Percentiles rank a stretch among this genome's conserved stretches.
These are phyloP conservation scores for Syncephalastrum monosporum DNA, from an alignment of 371 early-diverging fungal genomes.

Conservation along the genomic window DNA sequence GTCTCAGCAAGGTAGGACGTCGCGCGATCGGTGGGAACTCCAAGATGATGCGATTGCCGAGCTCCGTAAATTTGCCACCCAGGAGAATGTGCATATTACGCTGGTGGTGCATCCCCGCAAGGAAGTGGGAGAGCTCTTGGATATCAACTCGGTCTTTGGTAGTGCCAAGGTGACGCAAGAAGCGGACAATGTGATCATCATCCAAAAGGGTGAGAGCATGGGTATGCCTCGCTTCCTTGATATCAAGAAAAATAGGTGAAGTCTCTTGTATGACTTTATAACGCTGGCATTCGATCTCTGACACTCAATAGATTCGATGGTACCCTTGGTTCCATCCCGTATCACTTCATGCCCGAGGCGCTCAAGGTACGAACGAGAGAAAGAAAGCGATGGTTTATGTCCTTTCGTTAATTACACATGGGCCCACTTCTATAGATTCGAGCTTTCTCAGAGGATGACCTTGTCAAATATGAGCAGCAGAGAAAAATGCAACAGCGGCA, in stretches of 20 bases:
- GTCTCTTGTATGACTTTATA: background rate
- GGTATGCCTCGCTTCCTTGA: slow-evolving; percentile 50
- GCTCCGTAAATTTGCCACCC: slow-evolving; percentile 70
- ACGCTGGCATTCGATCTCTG: background rate
- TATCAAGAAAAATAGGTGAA: slow-evolving; percentile 65
- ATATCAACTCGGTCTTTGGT: slow-evolving; percentile 75
- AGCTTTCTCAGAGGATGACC: slow-evolving; percentile 8
- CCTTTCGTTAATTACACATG: background rate
- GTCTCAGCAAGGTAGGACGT: slow-evolving; percentile 61
- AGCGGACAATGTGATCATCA: slow-evolving; percentile 78
- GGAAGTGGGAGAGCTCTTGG: slow-evolving; percentile 54
- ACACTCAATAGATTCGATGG: slow-evolving; percentile 61
- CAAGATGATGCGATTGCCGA: slow-evolving; percentile 72
- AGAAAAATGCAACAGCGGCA: too few species aligned
- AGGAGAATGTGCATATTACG: slow-evolving; percentile 73
- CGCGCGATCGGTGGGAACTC: slow-evolving; percentile 67
- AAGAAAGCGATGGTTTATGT: background rate
- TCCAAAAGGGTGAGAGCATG: slow-evolving; percentile 50
- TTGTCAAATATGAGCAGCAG: background rate
- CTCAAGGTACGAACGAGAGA: slow-evolving; percentile 30
- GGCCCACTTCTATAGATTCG: slow-evolving; percentile 5
- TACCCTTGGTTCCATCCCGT: slow-evolving; percentile 61
- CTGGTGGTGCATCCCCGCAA: slow-evolving; percentile 80
- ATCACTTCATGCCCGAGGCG: slow-evolving; percentile 34
- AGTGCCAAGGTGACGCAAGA: slow-evolving; percentile 83